These are phyloP conservation scores for Myxozyma melibiosi DNA, from an alignment of 805 yeast species.

Conservation along the genomic window DNA sequence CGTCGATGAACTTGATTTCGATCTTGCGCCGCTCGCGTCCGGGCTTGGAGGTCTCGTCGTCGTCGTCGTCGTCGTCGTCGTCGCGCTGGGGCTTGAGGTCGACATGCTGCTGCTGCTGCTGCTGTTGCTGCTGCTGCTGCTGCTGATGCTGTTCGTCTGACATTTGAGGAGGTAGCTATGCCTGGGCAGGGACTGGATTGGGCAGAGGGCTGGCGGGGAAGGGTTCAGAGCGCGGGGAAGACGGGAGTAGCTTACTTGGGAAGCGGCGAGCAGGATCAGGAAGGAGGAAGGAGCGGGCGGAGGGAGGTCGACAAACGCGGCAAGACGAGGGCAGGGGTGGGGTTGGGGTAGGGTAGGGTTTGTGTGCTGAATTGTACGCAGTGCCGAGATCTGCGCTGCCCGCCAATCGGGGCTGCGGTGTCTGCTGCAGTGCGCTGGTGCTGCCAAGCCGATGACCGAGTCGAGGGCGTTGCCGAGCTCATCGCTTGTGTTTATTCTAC, in stretches of 20 bases:
- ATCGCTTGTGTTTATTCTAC: background rate
- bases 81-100: constrained; percentile 25
- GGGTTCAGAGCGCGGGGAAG: background rate
- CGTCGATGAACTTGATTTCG: constrained; percentile 96
- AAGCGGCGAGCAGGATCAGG: constrained; percentile 25
- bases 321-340: constrained; percentile 13
- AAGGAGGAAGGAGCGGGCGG: constrained; percentile 19
- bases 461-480: background rate
- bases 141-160: constrained; percentile 15
- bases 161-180: background rate
- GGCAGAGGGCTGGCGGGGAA: constrained; percentile 4
- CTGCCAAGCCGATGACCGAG: constrained; percentile 1
- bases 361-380: background rate
- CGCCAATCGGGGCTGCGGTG: background rate
- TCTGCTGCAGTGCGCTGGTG: too few species aligned
- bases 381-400: background rate
- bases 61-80: constrained; percentile 52
- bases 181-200: constrained; percentile 3
- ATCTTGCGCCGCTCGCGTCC: constrained; percentile 78
- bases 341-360: background rate
- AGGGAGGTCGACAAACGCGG: constrained; percentile 22
- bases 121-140: too few species aligned
- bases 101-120: constrained; percentile 22
- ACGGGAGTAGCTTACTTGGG: constrained; percentile 14
- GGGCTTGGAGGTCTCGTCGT: constrained; percentile 47